phyloP scores from a whole-genome alignment of 495 filamentous ascomycete genomes.

The Haplographium delicatum region DNA sequence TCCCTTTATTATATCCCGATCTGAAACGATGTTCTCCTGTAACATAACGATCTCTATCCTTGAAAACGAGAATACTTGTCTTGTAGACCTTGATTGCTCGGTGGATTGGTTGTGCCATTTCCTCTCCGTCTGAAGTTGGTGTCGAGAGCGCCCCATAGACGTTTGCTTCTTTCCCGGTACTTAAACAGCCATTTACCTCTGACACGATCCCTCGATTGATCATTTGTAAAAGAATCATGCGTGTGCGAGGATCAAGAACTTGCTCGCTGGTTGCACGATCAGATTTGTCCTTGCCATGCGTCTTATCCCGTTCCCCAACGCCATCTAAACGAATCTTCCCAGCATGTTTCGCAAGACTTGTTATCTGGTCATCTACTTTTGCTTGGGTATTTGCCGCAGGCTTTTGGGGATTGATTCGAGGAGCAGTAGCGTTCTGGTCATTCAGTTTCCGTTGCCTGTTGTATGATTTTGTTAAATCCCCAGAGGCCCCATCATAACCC shows the following conservation, averaged over 20 bases:
- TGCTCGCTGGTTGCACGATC: slow-evolving; percentile 92
- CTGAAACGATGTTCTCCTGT: slow-evolving; percentile 84
- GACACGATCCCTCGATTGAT: slow-evolving; percentile 80
- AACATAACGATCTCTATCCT: slow-evolving; percentile 92
- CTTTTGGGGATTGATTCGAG: slow-evolving; percentile 80
- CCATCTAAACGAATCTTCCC: slow-evolving; percentile 82
- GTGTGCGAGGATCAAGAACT: slow-evolving; percentile 86
- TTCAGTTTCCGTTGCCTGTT: slow-evolving; percentile 73
- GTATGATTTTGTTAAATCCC: slow-evolving; percentile 82
- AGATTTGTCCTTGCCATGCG: slow-evolving; percentile 68
- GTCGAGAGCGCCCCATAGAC: slow-evolving; percentile 76
- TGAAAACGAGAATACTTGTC: slow-evolving; percentile 93
- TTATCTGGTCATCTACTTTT: slow-evolving; percentile 81
- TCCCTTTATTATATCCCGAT: slow-evolving; percentile 82
- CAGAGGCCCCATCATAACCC: slow-evolving; percentile 52
- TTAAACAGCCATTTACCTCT: slow-evolving; percentile 85
- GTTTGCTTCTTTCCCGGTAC: slow-evolving; percentile 96
- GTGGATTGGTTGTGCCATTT: slow-evolving; percentile 43
- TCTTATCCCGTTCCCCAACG: slow-evolving; percentile 45
- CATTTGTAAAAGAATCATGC: slow-evolving; percentile 92
- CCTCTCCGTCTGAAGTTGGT: slow-evolving; percentile 29
- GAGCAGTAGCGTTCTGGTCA: slow-evolving; percentile 49
- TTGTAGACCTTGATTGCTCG: slow-evolving; percentile 98
- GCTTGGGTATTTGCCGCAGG: slow-evolving; percentile 73
- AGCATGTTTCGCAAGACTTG: slow-evolving; percentile 76